Evolutionary conservation across 768 basidiomycete genomes (phyloP).

Genomic region (Amanita polypyramis): DNA sequence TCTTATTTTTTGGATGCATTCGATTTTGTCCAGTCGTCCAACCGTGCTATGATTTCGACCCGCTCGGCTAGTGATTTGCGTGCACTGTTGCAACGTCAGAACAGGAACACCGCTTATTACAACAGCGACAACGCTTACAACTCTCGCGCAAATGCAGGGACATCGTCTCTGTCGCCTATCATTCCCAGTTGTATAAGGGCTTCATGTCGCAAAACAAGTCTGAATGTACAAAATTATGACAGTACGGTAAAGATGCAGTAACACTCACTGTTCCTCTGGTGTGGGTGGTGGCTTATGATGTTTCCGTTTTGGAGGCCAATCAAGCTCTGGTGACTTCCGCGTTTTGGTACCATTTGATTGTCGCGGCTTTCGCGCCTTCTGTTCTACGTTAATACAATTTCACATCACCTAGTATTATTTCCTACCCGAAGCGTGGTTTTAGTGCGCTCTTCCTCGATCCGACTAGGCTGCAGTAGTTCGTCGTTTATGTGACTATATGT

Average conservation of each 20-base stretch:
- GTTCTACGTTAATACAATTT: background rate
- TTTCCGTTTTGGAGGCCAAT: constrained; percentile 58
- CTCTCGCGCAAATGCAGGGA: constrained; percentile 47
- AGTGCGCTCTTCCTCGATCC: constrained; percentile 56
- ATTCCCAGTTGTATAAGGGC: constrained; percentile 56
- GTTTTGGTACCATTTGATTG: constrained; percentile 15
- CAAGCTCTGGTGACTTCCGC: constrained; percentile 23
- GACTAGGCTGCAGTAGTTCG: constrained; percentile 54
- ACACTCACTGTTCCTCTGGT: constrained; percentile 40
- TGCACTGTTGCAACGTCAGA: constrained; percentile 15
- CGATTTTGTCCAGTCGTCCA: constrained; percentile 4
- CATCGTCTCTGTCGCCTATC: constrained; percentile 39
- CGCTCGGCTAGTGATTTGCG: constrained; percentile 29
- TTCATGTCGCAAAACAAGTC: constrained; percentile 41
- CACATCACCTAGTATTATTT: background rate
- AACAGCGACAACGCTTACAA: constrained; percentile 38
- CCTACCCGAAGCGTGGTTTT: constrained; percentile 41
- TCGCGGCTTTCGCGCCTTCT: constrained; percentile 16
- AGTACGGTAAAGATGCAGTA: background rate
- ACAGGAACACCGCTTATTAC: background rate
- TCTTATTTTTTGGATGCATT: background rate
- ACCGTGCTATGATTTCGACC: constrained; percentile 16
- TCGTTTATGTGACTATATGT: constrained; percentile 71
- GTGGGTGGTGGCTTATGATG: constrained; percentile 42
- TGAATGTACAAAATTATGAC: constrained; percentile 16